Evolutionary conservation across 2,329 filamentous ascomycete species (phyloP).

Genomic region (Cercospora zeina): DNA sequence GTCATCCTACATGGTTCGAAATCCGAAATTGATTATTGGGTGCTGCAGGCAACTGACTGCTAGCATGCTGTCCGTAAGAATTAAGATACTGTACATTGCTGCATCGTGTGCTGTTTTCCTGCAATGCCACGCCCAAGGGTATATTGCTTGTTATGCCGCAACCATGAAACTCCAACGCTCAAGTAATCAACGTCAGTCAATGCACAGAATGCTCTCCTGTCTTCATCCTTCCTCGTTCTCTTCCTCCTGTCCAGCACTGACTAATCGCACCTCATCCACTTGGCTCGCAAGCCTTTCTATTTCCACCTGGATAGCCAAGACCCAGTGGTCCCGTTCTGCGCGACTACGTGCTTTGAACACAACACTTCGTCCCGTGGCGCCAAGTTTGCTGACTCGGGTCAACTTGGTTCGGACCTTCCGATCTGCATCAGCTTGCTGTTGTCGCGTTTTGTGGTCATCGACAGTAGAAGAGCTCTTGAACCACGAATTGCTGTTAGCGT

Average conservation of each 20-base stretch:
- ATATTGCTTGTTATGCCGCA: neutral
- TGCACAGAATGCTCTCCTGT: neutral
- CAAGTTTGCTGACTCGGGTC: slow-evolving; percentile 61
- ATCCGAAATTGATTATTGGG: neutral
- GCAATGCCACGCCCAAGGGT: neutral
- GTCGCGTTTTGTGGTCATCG: slow-evolving; percentile 35
- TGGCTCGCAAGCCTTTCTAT: slow-evolving; percentile 60
- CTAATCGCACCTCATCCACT: slow-evolving; percentile 54
- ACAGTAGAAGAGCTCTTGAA: slow-evolving; percentile 47
- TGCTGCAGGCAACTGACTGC: neutral
- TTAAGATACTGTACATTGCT: neutral
- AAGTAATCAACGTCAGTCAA: neutral
- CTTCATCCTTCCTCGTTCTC: neutral
- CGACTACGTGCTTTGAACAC: slow-evolving; percentile 67
- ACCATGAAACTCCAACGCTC: neutral
- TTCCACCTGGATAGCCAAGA: slow-evolving; percentile 64
- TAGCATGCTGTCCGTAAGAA: neutral
- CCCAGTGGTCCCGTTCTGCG: slow-evolving; percentile 68
- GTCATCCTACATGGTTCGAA: neutral
- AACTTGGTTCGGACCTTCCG: slow-evolving; percentile 44
- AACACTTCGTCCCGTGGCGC: slow-evolving; percentile 61
- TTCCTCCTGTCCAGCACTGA: slow-evolving; percentile 23
- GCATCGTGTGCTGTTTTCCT: neutral
- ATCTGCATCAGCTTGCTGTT: slow-evolving; percentile 16
- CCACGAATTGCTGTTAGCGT: slow-evolving; percentile 58